Percentiles rank a stretch among this genome's conserved stretches.
Evolutionary conservation across 768 basidiomycete genomes (phyloP).

Genomic region (Candolleomyces eurysporus): DNA sequence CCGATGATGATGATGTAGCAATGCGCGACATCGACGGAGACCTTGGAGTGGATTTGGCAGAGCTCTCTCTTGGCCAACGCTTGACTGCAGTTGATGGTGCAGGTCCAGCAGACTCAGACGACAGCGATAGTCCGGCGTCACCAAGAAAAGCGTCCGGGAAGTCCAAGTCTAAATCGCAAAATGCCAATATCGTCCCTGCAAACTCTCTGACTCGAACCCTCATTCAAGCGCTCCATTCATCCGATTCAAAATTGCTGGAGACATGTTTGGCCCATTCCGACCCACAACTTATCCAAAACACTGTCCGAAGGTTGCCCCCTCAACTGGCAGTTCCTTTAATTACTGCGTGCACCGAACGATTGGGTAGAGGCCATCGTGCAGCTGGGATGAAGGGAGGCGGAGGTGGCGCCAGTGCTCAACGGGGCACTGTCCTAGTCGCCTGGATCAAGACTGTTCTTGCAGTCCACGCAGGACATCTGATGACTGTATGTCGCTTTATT

Average conservation of each 20-base stretch:
- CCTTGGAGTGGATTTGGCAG: constrained; percentile 82
- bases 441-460: constrained; percentile 85
- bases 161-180: constrained; percentile 19
- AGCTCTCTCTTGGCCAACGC: constrained; percentile 89
- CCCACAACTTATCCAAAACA: constrained; percentile 76
- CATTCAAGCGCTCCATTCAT: constrained; percentile 94
- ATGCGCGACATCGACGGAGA: constrained; percentile 59
- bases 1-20: constrained; percentile 46
- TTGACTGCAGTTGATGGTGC: constrained; percentile 62
- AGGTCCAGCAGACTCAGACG: constrained; percentile 38
- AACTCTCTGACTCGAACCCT: constrained; percentile 90
- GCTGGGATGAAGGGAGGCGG: constrained; percentile 77
- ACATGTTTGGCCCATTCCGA: constrained; percentile 86
- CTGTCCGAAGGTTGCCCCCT: constrained; percentile 82
- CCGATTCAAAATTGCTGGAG: constrained; percentile 84
- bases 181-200: constrained; percentile 58
- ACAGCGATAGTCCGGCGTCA: constrained; percentile 42
- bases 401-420: constrained; percentile 76
- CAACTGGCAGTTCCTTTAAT: constrained; percentile 85
- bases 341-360: constrained; percentile 83
- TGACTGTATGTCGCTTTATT: constrained; percentile 66
- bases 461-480: constrained; percentile 86
- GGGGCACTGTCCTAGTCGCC: constrained; percentile 62
- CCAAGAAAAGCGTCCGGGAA: constrained; percentile 31
- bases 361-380: constrained; percentile 72